These are phyloP conservation scores for Neonectria magnoliae DNA, from an alignment of 2,329 filamentous ascomycete species.

Conservation along the genomic window DNA sequence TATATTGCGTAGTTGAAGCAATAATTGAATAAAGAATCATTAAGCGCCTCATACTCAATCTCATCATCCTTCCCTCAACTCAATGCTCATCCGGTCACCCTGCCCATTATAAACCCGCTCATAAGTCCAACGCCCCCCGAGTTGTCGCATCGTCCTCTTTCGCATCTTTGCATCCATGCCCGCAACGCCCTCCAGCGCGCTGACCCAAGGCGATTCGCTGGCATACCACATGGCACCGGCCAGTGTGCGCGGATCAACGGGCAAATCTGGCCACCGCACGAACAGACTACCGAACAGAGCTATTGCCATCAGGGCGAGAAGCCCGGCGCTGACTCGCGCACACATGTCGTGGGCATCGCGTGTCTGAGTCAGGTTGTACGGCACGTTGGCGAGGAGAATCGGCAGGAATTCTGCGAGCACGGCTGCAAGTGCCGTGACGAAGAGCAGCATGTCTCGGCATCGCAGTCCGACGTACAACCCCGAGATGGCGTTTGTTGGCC, in stretches of 20 bases:
- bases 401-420: slow-evolving; percentile 60
- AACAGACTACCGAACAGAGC: slow-evolving; percentile 52
- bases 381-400: slow-evolving; percentile 58
- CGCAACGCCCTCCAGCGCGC: slow-evolving; percentile 1
- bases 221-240: slow-evolving; percentile 57
- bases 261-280: slow-evolving; percentile 54
- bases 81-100: no score
- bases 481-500: slow-evolving; percentile 56
- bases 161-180: not conserved
- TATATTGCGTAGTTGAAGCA: no score
- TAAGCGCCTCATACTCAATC: no score
- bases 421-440: slow-evolving; percentile 52
- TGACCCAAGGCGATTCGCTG: slow-evolving; percentile 18
- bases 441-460: slow-evolving; percentile 51
- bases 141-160: not conserved
- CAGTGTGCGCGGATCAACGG: slow-evolving; percentile 57
- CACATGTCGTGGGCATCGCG: slow-evolving; percentile 51
- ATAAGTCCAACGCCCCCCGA: slow-evolving; percentile 7
- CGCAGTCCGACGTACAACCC: slow-evolving; percentile 45
- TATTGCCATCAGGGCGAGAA: slow-evolving; percentile 55
- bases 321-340: slow-evolving; percentile 50
- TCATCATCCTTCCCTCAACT: no score
- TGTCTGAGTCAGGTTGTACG: slow-evolving; percentile 55
- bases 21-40: no score
- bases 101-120: not conserved